These are phyloP conservation scores for Microthyrium microscopicum DNA, from an alignment of 2,329 filamentous ascomycete genomes.

Conservation along the genomic window DNA sequence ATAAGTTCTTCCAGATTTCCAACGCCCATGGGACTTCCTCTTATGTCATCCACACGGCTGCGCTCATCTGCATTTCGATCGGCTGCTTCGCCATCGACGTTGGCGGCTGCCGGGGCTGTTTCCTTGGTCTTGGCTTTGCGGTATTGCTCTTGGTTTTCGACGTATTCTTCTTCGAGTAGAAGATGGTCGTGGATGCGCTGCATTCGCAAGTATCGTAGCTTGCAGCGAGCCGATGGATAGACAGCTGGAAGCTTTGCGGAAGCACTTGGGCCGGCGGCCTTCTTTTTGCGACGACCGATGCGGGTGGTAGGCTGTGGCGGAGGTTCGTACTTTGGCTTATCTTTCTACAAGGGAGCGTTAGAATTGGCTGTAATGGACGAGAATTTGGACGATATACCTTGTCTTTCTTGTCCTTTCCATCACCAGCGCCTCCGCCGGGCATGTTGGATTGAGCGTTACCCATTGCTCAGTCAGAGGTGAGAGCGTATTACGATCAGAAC, in stretches of 20 bases:
- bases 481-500: slow-evolving; percentile 4
- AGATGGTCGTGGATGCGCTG: slow-evolving; percentile 97
- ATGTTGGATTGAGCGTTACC: slow-evolving; percentile 80
- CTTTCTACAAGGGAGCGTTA: slow-evolving; percentile 47
- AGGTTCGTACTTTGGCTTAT: slow-evolving; percentile 99
- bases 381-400: neutral
- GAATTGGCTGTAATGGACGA: neutral
- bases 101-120: slow-evolving; percentile 40
- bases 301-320: slow-evolving; percentile 92
- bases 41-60: slow-evolving; percentile 91
- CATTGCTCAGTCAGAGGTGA: slow-evolving; percentile 24
- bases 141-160: slow-evolving; percentile 94
- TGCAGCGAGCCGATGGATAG: slow-evolving; percentile 92
- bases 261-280: slow-evolving; percentile 78
- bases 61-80: slow-evolving; percentile 92
- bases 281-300: slow-evolving; percentile 97
- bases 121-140: slow-evolving; percentile 81
- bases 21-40: slow-evolving; percentile 95
- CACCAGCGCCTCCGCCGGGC: slow-evolving; percentile 49
- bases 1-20: slow-evolving; percentile 97
- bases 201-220: slow-evolving; percentile 92
- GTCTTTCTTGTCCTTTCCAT: slow-evolving; percentile 85
- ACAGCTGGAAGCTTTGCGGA: slow-evolving; percentile 88
- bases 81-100: slow-evolving; percentile 54
- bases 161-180: slow-evolving; percentile 92